Base-by-base conservation (phyloP, 305 asterid species). In the Fraxinus platypoda region DNA sequence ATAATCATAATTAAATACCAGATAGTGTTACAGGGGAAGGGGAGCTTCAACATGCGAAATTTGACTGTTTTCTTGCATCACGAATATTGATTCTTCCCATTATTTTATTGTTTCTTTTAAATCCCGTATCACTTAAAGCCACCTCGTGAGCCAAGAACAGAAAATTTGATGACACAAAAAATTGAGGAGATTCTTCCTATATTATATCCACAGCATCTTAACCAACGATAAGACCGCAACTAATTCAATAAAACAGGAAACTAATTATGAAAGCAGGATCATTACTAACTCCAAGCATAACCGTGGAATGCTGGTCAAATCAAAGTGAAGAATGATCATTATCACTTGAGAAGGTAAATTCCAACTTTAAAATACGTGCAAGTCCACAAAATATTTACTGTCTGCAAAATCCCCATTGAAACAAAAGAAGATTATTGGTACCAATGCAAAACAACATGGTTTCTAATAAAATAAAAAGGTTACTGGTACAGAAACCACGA, bases 1-100 rank as follows among this genome's bases (percentile, higher is more conserved):
- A 83, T 13, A 52, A 82, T 62, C 73, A 54, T 66, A 77, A 76
- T 46, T 88, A 26, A 77, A 79, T 79, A 34, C 81, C 70, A 78
- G 66, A 72, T 30, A 75, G 17, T 23, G 26, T 25, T 57, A 35
- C 33, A 76, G 57, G 43, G 26, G 78, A 79, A 83, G 30, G 23
- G n/a, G 76, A 75, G 66, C 26, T 79, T n/a, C 25, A 37, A 8
- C 77, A 34, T 75, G 37, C 35, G 6, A 11, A 66, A 66, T 25
- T 66, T 66, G 35, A 66, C 74, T 66, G 35, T 66, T 57, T 19
- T 57, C 68, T 57, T 19, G 57, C 57, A 43, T 43, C 19, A 3
- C 57, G 6, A 13, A 46, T 46, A 43, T 46, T 46, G 57, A 46
- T 46, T 46, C 19, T 46, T 46, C 57, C 2, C 19, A 46, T 13